phyloP scores from a whole-genome alignment of 495 filamentous ascomycete species.

The Hypoxylon lienhwacheense region DNA sequence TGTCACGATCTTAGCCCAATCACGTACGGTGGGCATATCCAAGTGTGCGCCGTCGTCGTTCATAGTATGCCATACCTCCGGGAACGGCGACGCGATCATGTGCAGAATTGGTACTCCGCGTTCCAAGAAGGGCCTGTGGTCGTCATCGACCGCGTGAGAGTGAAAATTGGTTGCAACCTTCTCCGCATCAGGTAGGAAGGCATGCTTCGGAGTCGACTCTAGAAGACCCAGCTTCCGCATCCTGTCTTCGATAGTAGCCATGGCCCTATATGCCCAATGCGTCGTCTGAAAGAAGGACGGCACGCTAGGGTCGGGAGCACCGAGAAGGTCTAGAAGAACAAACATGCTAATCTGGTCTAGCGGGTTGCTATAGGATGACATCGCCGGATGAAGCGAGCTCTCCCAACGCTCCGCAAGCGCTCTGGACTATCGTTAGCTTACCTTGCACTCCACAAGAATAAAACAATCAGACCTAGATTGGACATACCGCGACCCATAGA shows the following conservation, averaged over 20 bases:
- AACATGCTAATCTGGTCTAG: slow-evolving; percentile 83
- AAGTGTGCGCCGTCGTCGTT: slow-evolving; percentile 85
- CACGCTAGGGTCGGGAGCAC: slow-evolving; percentile 66
- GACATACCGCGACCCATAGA: slow-evolving; percentile 78
- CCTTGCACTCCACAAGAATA: background rate
- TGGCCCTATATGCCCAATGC: slow-evolving; percentile 85
- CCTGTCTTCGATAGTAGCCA: slow-evolving; percentile 69
- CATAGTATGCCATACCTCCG: slow-evolving; percentile 81
- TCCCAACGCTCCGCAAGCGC: slow-evolving; percentile 79
- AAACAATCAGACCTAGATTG: background rate
- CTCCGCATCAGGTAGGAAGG: slow-evolving; percentile 54
- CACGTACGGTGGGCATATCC: slow-evolving; percentile 78
- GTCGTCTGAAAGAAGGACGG: slow-evolving; percentile 83
- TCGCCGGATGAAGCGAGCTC: slow-evolving; percentile 60
- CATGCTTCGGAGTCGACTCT: slow-evolving; percentile 37
- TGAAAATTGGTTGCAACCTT: slow-evolving; percentile 56
- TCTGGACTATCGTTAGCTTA: slow-evolving; percentile 41
- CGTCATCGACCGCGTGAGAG: slow-evolving; percentile 66
- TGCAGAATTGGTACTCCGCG: slow-evolving; percentile 87
- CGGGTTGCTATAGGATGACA: slow-evolving; percentile 71
- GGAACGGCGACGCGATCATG: slow-evolving; percentile 81
- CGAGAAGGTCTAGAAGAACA: slow-evolving; percentile 89
- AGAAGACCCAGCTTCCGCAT: slow-evolving; percentile 57
- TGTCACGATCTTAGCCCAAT: slow-evolving; percentile 81
- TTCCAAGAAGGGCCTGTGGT: slow-evolving; percentile 85